These are phyloP conservation scores for Phytophthora megakarya DNA, from an alignment of 352 stramenopile genomes.

Conservation along the genomic window DNA sequence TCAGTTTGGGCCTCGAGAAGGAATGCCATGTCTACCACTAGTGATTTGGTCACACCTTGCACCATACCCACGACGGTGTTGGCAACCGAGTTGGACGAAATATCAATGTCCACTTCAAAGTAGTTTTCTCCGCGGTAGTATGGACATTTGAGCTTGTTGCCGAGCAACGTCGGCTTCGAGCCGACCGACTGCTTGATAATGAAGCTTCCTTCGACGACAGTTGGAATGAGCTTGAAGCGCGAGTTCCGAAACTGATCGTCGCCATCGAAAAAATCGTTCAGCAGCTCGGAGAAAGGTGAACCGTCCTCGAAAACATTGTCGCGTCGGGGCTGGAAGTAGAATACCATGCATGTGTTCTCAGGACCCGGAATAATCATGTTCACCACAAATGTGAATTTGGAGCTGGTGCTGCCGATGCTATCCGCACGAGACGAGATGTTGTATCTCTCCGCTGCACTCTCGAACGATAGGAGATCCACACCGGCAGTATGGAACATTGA, in stretches of 20 bases:
- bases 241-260: constrained; percentile 95
- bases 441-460: constrained; percentile 72
- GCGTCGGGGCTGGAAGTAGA: constrained; percentile 84
- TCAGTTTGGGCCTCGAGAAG: constrained; percentile 83
- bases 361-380: constrained; percentile 89
- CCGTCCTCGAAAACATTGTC: constrained; percentile 88
- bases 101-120: constrained; percentile 97
- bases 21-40: constrained; percentile 91
- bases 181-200: constrained; percentile 96
- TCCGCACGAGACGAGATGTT: constrained; percentile 73
- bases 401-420: constrained; percentile 71
- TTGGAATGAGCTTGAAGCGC: constrained; percentile 98
- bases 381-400: constrained; percentile 89
- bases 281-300: constrained; percentile 86
- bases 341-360: constrained; percentile 82
- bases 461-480: constrained; percentile 84
- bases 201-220: constrained; percentile 96
- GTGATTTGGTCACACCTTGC: constrained; percentile 87
- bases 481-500: constrained; percentile 83
- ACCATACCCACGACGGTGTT: constrained; percentile 90
- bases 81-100: constrained; percentile 92
- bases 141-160: constrained; percentile 95
- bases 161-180: constrained; percentile 95
- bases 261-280: constrained; percentile 93
- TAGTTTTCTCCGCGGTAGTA: constrained; percentile 92